A percentile compares a stretch with the other conserved stretches of the same genome.
Evolutionary conservation across 192 early-diverging fungal species (phyloP).

Genomic region (Podila verticillata): DNA sequence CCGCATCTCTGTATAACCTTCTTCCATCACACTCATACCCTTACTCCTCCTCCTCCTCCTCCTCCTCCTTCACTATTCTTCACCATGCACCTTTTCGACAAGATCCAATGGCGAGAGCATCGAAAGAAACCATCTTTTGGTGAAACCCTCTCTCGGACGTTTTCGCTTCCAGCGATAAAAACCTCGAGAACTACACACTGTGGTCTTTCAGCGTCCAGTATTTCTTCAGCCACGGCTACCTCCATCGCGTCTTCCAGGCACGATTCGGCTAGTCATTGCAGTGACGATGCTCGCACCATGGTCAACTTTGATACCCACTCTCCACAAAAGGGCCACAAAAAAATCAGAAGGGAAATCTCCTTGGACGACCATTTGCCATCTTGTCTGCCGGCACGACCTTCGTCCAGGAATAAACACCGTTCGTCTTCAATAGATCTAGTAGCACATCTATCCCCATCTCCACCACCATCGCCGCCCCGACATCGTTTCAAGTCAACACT

Average conservation of each 20-base stretch:
- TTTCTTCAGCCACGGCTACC: too few species aligned
- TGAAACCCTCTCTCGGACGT: not conserved
- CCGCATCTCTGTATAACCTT: too few species aligned
- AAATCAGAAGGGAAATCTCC: too few species aligned
- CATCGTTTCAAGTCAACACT: conserved; percentile 22
- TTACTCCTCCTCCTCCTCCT: not conserved
- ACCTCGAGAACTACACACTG: too few species aligned
- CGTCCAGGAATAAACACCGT: not conserved
- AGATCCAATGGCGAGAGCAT: not conserved
- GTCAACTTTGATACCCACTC: too few species aligned
- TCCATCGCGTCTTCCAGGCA: too few species aligned
- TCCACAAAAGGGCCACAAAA: too few species aligned
- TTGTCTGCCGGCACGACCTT: not conserved
- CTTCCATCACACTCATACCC: not conserved
- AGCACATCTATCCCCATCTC: not conserved
- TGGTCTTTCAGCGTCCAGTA: too few species aligned
- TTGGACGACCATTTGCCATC: too few species aligned
- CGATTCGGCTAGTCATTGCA: too few species aligned
- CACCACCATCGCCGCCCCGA: not conserved
- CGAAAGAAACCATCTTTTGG: not conserved
- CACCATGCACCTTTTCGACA: not conserved
- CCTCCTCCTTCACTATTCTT: too few species aligned
- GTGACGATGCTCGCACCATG: too few species aligned
- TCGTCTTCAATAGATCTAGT: not conserved
- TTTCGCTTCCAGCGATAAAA: not conserved